Evolutionary conservation across 768 basidiomycete genomes (phyloP), one percentile per base, ranked within the genome.

Genomic region (Boletus edulis): DNA sequence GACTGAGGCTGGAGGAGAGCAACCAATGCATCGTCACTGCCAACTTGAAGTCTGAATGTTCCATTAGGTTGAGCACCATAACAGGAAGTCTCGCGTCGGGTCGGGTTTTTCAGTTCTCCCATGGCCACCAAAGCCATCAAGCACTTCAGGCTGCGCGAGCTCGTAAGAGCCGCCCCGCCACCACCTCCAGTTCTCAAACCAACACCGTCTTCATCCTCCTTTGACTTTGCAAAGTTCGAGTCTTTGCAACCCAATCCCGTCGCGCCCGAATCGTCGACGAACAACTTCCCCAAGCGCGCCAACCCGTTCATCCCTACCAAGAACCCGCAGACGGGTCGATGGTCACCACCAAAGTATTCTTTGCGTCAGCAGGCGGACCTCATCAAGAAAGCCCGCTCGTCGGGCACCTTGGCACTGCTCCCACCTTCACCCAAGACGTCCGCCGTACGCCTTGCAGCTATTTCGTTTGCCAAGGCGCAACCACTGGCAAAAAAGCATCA

Each of bases 351-450:
- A 12, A 81, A 80, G 56, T 86, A 87, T 61, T 92, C 90, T 5
- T 71, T 87, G 24, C 82, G 91, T 18, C 81, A 82, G 34, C 91
- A 94, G 68, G 88, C 87, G 12, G 87, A 89, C 40, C 76, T 94
- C 35, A 74, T 92, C 46, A 92, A 90, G 73, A 78, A 78, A 48
- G 91, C 91, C 4, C 81, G 81, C 55, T 71, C 71, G 22, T 72
- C 74, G 20, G 79, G 78, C 34, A 75, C 76, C 39, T 66, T 86
- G 42, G 77, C 84, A 38, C 69, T 89, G 8, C 76, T 94, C 5
- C 91, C 91, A 0, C 81, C 84, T 2, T 81, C 91, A 2, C 83
- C 81, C 1, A 91, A 91, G 75, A 68, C 78, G 41, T 58, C 59
- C 15, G 55, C 56, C 3, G 55, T 60, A 43, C 67, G 70, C 49